Evolutionary conservation across 202 grass and related monocot species (phyloP), one percentile per base, ranked within the genome.

Genomic region (Saccharum hybrid): DNA sequence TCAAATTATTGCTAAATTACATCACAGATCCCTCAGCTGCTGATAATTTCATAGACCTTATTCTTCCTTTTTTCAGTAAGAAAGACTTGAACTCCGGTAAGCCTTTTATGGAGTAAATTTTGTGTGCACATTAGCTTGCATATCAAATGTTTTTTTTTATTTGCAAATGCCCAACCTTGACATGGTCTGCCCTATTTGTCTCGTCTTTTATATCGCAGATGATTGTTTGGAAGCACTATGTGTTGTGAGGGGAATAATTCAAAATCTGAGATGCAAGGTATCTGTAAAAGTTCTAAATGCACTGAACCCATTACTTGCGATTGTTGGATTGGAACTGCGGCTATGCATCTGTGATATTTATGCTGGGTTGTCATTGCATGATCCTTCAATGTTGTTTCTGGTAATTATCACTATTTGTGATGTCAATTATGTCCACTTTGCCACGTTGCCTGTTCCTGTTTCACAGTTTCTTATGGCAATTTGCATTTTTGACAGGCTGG

Each of bases 51-150:
- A 39, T 92, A 62, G 92, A 93, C 70, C 87, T 98, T 41, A 85
- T 98, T 72, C 89, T 98, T 84, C 96, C 90, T 9, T 86, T 94
- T 93, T 93, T 95, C 70, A 93, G 70, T 68, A 98, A 93, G 70
- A 94, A 93, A 82, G 85, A 86, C 75, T 80, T 88, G 12, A 90
- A 82, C 21, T 69, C 81, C 77, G 87, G 96, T 93, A 82, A 79
- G 79, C 11, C 45, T 68, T 86, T 63, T 72, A 18, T 69, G 13
- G 19, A 71, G 56, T 81, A 39, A 76, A 65, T 36, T 80, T 87
- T 38, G 11, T 75, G 16, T 75, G 43, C 48, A 41, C 63, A 70
- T 91, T 46, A 75, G 83, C 65, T 57, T 89, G 34, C 48, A 67
- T 45, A 60, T n/a, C 3, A 39, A 4, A 22, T 68, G 39, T 33